These are phyloP conservation scores for Hymenoscyphus infarciens DNA, from an alignment of 2,329 filamentous ascomycete genomes.

Conservation along the genomic window DNA sequence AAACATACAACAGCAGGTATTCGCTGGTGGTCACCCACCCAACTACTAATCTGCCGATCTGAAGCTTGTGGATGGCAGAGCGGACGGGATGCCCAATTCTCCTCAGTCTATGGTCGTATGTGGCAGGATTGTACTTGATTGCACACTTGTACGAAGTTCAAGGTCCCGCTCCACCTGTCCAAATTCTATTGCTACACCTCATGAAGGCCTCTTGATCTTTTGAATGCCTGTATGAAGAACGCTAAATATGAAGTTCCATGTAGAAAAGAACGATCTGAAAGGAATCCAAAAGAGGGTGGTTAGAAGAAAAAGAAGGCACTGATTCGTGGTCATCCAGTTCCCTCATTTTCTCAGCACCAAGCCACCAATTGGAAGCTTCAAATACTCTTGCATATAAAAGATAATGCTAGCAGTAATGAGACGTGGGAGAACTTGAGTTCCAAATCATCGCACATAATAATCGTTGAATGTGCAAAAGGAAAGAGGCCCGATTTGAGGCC, in stretches of 20 bases:
- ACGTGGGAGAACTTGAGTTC: background rate
- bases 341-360: too few species aligned
- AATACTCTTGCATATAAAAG: background rate
- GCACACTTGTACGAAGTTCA: background rate
- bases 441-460: background rate
- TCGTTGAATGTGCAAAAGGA: background rate
- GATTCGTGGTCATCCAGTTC: background rate
- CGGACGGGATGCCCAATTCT: constrained; percentile 18
- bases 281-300: too few species aligned
- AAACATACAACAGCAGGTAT: constrained; percentile 31
- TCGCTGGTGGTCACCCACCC: constrained; percentile 30
- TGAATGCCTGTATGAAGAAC: too few species aligned
- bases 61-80: constrained; percentile 24
- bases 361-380: too few species aligned
- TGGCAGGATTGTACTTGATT: background rate
- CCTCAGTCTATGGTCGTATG: constrained; percentile 14
- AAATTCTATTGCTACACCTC: background rate
- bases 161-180: too few species aligned
- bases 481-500: background rate
- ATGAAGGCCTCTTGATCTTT: too few species aligned
- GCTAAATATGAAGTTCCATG: too few species aligned
- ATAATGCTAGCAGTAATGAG: background rate
- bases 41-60: constrained; percentile 28
- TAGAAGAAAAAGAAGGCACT: too few species aligned
- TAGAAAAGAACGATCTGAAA: too few species aligned